Evolutionary conservation across 1,139 yeast genomes (phyloP).

Genomic region (Pichia kudriavzevii): DNA sequence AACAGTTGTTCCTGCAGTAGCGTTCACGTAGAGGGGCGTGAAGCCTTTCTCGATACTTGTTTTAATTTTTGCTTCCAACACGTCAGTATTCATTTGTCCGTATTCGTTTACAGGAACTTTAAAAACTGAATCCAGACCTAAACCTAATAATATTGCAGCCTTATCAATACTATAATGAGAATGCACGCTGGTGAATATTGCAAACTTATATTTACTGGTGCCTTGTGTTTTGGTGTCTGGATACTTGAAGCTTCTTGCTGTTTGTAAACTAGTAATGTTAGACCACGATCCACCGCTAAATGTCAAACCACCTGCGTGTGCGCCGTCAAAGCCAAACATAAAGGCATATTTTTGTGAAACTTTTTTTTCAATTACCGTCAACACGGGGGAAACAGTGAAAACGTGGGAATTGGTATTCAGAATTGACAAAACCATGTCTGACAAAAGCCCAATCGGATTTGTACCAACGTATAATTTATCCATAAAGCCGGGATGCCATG

Average conservation of each 20-base stretch:
- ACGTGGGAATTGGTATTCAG: slow-evolving; percentile 83
- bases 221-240: slow-evolving; percentile 70
- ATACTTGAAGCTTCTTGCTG: slow-evolving; percentile 58
- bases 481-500: slow-evolving; percentile 83
- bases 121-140: slow-evolving; percentile 59
- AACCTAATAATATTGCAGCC: slow-evolving; percentile 70
- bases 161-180: slow-evolving; percentile 79
- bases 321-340: slow-evolving; percentile 50
- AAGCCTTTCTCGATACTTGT: slow-evolving; percentile 43
- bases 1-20: slow-evolving; percentile 88
- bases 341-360: slow-evolving; percentile 64
- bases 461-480: slow-evolving; percentile 81
- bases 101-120: slow-evolving; percentile 49
- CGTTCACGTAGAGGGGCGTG: slow-evolving; percentile 70
- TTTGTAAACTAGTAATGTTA: slow-evolving; percentile 70
- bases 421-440: slow-evolving; percentile 62
- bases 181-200: slow-evolving; percentile 63
- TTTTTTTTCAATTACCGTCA: slow-evolving; percentile 66
- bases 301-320: slow-evolving; percentile 71
- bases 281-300: slow-evolving; percentile 89
- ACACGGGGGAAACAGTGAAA: slow-evolving; percentile 76
- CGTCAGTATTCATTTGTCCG: slow-evolving; percentile 50
- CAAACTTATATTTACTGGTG: slow-evolving; percentile 48
- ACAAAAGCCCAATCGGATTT: slow-evolving; percentile 74
- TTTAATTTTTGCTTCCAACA: slow-evolving; percentile 41